These are phyloP conservation scores for Tulasnella sp. DNA, from an alignment of 768 basidiomycete species.

Conservation along the genomic window DNA sequence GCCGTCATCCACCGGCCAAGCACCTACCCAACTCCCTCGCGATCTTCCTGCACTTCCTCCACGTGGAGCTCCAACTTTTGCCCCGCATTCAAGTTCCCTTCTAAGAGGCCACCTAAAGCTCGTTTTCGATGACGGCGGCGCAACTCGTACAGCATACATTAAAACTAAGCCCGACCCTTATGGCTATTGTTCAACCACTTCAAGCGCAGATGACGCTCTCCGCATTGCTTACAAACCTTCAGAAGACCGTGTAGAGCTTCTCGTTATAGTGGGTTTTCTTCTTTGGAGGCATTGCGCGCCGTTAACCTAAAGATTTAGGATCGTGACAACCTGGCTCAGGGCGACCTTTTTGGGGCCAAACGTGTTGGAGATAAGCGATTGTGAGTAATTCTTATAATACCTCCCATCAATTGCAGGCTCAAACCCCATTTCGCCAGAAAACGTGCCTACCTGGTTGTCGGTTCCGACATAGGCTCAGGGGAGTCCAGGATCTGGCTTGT, in stretches of 20 bases:
- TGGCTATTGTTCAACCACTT: neutral
- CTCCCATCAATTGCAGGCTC: neutral
- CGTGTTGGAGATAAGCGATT: neutral
- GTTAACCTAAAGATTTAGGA: neutral
- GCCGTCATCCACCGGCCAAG: neutral
- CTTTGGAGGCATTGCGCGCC: no score
- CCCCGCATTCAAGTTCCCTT: neutral
- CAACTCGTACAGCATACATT: neutral
- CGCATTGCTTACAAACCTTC: neutral
- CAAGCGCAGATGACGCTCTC: neutral
- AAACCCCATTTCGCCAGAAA: neutral
- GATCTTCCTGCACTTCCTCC: neutral
- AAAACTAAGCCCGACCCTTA: neutral
- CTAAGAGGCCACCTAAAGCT: neutral
- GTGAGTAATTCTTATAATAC: neutral
- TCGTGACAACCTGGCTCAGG: neutral
- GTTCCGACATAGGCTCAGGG: neutral
- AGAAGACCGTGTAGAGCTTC: neutral
- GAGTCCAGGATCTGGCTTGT: neutral
- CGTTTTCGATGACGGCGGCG: neutral
- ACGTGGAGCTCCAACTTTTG: neutral
- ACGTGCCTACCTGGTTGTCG: neutral
- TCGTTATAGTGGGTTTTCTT: neutral
- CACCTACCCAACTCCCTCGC: neutral
- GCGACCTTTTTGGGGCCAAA: neutral